A percentile compares a stretch with the other conserved stretches of the same genome.
Evolutionary conservation across 345 rosid genomes (phyloP).

Genomic region (Gossypium sturtianum): DNA sequence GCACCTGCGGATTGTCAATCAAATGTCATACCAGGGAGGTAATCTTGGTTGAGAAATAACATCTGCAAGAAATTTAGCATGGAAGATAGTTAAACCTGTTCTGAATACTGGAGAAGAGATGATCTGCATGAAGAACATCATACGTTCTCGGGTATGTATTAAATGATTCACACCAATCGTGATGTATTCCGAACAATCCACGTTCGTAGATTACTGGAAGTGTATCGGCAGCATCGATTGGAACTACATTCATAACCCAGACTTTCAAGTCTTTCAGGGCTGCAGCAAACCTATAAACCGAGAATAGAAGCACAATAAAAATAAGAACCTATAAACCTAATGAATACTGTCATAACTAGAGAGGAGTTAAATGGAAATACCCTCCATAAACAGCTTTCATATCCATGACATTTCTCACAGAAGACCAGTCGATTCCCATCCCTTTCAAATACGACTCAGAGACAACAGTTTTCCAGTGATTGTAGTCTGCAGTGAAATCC

Average conservation of each 20-base stretch:
- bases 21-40: background rate
- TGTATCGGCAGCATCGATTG: conserved; percentile 67
- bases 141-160: conserved; percentile 83
- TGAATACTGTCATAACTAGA: background rate
- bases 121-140: conserved; percentile 80
- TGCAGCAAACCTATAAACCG: conserved; percentile 58
- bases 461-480: conserved; percentile 64
- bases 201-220: conserved; percentile 84
- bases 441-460: conserved; percentile 52
- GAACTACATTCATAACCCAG: conserved; percentile 91
- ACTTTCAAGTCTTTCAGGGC: conserved; percentile 63
- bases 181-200: conserved; percentile 83
- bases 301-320: conserved; percentile 2
- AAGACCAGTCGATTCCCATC: conserved; percentile 64
- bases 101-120: conserved; percentile 61
- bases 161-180: conserved; percentile 94
- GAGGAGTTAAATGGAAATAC: conserved; percentile 20
- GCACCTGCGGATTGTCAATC: conserved; percentile 45
- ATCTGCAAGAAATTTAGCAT: background rate
- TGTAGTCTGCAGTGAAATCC: conserved; percentile 61
- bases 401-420: conserved; percentile 81
- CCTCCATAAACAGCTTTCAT: conserved; percentile 97
- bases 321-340: background rate
- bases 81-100: conserved; percentile 40
- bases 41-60: background rate